Conservation (phyloP, 345 rosid genomes). For the Boechera stricta region DNA sequence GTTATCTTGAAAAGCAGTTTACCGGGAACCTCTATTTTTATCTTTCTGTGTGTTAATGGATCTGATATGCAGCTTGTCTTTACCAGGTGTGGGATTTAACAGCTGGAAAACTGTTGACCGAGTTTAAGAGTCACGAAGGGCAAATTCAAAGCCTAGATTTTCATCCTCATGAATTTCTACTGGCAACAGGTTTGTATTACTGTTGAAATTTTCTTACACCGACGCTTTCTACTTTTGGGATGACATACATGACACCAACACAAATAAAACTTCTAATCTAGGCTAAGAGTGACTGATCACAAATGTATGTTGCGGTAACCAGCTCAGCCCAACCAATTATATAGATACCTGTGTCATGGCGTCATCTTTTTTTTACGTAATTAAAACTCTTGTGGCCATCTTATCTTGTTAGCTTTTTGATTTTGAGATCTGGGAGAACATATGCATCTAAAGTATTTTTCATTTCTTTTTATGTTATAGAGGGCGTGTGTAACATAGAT, state of each 20-base stretch:
- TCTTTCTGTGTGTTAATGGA: constrained; percentile 7
- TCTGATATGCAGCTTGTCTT: constrained; percentile 31
- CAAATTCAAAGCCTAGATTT: constrained; percentile 97
- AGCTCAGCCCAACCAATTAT: background rate
- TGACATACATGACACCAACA: constrained; percentile 1
- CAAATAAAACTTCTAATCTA: background rate
- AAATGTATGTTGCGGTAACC: constrained; percentile 18
- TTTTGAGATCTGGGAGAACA: constrained; percentile 15
- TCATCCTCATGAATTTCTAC: constrained; percentile 94
- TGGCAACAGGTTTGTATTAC: constrained; percentile 83
- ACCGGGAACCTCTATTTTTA: background rate
- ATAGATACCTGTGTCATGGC: constrained; percentile 17
- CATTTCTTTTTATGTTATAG: constrained; percentile 10
- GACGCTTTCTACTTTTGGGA: background rate
- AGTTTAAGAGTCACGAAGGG: constrained; percentile 93
- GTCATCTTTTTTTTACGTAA: background rate
- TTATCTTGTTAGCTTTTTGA: background rate
- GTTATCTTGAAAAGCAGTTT: constrained; percentile 18
- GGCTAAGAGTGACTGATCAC: constrained; percentile 16
- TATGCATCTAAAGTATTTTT: background rate
- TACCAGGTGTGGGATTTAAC: constrained; percentile 98
- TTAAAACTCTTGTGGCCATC: background rate
- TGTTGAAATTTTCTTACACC: constrained; percentile 2
- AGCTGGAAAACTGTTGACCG: constrained; percentile 93
- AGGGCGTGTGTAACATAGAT: constrained; percentile 11